Evolutionary conservation across 768 basidiomycete genomes (phyloP).

Genomic region (Mrakia gelida): DNA sequence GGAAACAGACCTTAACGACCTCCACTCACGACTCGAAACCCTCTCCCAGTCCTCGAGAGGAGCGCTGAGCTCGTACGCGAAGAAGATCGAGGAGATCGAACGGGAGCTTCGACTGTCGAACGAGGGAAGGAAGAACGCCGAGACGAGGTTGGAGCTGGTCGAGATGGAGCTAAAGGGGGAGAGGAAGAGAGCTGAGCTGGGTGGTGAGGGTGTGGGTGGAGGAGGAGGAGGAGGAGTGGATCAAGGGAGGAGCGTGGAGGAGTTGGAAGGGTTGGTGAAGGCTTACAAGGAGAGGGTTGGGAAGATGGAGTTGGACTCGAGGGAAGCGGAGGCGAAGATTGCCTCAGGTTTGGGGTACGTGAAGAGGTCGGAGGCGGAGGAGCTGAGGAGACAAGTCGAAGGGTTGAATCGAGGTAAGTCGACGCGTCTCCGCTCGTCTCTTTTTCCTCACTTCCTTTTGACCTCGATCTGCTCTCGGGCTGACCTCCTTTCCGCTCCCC

Average conservation of each 20-base stretch:
- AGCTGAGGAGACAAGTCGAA: conserved; percentile 1
- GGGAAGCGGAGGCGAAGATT: conserved; percentile 6
- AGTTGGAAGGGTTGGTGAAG: conserved; percentile 2
- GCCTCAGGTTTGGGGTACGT: conserved; percentile 12
- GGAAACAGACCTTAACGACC: conserved; percentile 16
- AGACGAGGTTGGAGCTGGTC: conserved; percentile 7
- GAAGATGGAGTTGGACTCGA: conserved; percentile 16
- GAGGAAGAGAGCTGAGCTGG: background rate
- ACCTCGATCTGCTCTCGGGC: background rate
- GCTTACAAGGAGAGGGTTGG: conserved; percentile 21
- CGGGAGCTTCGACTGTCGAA: background rate
- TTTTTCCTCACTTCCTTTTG: background rate
- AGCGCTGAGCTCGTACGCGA: background rate
- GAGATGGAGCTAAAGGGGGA: conserved; percentile 10
- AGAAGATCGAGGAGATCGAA: conserved; percentile 17
- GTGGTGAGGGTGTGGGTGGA: background rate
- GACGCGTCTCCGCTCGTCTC: background rate
- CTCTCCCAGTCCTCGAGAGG: conserved; percentile 14
- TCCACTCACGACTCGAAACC: background rate
- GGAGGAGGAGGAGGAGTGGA: background rate
- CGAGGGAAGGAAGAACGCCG: background rate
- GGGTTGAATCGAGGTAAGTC: conserved; percentile 3
- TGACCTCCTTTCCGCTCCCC: background rate
- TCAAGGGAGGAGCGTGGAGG: background rate
- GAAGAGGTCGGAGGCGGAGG: conserved; percentile 4